Evolutionary conservation across 1,284 basidiomycete genomes (phyloP), one percentile per base, ranked within the genome.

Genomic region (Pseudozyma tsukubaensis): DNA sequence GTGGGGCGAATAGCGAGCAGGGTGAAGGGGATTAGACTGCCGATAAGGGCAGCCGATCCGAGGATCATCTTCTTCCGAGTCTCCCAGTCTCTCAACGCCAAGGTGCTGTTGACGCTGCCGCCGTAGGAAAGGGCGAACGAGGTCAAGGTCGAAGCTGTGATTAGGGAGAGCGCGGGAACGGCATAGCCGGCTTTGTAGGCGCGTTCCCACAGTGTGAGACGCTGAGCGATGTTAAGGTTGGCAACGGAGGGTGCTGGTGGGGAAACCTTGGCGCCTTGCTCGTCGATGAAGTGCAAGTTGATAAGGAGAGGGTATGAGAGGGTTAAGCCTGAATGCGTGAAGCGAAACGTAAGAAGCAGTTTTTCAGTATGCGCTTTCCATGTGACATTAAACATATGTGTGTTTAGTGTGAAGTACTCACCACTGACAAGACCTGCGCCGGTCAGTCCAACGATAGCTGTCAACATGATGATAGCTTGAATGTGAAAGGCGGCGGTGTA

Each of bases 191-290:
- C 59, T 18, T 58, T 62, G 40, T 54, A 72, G 9, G 55, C 55
- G 35, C 69, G 58, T 13, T 66, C 59, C 69, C 69, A 72, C 12
- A 72, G 52, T 12, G 69, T 66, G n/a, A 72, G 55, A 19, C 69
- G 48, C 19, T 72, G 69, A 1, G 69, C 59, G n/a, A 58, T 66
- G 43, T 24, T 37, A 19, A 72, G 59, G n/a, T 72, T 72, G 49
- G 51, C 62, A 8, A 54, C 51, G 29, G 35, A 51, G 2, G 53
- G 51, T n/a, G 63, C 55, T 9, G 59, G 44, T 10, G 69, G 69
- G 1, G 49, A 42, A 35, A 72, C 53, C 43, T 62, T 66, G 59
- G 55, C 42, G 8, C 69, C 69, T 32, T 72, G 69, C 24, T 61
- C 36, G 37, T 66, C 69, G 32, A 66, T 16, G 21, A 66, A 66